Percentiles rank a stretch among this genome's conserved stretches.
Evolutionary conservation across 2,329 filamentous ascomycete genomes (phyloP).

Genomic region (Cordyceps fumosorosea): DNA sequence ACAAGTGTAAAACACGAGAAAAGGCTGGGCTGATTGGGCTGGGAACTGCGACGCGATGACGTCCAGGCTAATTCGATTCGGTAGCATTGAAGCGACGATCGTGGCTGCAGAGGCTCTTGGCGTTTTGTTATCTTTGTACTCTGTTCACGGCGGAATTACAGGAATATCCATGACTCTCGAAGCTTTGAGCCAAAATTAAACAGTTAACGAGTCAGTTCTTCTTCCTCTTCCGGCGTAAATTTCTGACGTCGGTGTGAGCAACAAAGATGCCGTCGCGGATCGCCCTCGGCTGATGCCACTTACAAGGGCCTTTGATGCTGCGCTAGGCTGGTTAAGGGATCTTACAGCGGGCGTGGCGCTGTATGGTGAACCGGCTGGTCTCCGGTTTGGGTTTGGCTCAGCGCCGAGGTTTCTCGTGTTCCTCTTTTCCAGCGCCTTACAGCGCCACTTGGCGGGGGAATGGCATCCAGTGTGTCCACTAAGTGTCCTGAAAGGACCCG

Average conservation of each 20-base stretch:
- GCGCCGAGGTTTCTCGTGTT: neutral
- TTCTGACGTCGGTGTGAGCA: too few relatives aligned
- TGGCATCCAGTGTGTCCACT: neutral
- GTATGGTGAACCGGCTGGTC: neutral
- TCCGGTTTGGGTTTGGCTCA: neutral
- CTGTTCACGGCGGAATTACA: neutral
- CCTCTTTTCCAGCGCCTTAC: neutral
- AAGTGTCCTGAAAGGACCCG: neutral
- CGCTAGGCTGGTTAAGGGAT: neutral
- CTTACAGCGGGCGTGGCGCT: neutral
- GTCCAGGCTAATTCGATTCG: neutral
- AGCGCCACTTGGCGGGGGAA: neutral
- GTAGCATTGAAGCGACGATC: neutral
- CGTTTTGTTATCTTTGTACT: neutral
- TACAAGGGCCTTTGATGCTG: neutral
- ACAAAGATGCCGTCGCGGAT: neutral
- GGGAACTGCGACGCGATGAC: neutral
- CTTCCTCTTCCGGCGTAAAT: too few relatives aligned
- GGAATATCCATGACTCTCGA: too few relatives aligned
- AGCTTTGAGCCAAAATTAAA: too few relatives aligned
- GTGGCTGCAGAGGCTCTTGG: neutral
- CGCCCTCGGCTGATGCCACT: neutral
- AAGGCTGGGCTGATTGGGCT: neutral
- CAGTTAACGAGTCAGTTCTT: neutral
- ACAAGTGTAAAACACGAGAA: neutral